Conservation (phyloP, 2,329 filamentous ascomycete species). For the Sordariomycetes sp. region DNA sequence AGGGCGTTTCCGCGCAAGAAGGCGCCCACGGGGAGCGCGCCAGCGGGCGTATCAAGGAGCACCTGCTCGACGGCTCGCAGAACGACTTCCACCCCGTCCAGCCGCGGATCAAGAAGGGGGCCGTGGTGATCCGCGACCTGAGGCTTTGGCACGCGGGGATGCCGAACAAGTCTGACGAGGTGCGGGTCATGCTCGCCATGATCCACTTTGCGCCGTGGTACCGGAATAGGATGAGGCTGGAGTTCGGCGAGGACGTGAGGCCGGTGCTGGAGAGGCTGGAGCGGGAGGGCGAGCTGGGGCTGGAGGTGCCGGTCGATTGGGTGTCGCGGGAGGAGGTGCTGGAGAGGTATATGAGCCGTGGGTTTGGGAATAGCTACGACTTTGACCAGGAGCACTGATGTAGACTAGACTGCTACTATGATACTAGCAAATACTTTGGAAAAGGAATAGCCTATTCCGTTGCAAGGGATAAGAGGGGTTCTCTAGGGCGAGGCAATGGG, state of each 20-base stretch:
- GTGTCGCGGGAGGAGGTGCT: slow-evolving; percentile 24
- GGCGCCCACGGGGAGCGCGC: slow-evolving; percentile 35
- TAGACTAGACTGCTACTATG: background rate
- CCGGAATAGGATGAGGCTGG: slow-evolving; percentile 39
- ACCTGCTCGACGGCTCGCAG: slow-evolving; percentile 22
- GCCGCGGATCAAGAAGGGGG: slow-evolving; percentile 37
- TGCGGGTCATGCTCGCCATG: slow-evolving; percentile 45
- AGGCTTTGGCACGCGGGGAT: slow-evolving; percentile 52
- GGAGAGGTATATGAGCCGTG: slow-evolving; percentile 36
- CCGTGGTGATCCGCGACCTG: slow-evolving; percentile 43
- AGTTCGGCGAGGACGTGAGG: slow-evolving; percentile 35
- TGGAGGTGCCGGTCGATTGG: slow-evolving; percentile 39
- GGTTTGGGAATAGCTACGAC: slow-evolving; percentile 49
- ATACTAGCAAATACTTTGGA: too few relatives aligned
- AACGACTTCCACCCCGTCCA: slow-evolving; percentile 29
- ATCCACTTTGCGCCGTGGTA: slow-evolving; percentile 47
- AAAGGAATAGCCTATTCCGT: too few relatives aligned
- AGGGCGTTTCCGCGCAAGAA: slow-evolving; percentile 25
- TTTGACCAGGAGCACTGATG: slow-evolving; percentile 31
- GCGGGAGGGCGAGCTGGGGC: slow-evolving; percentile 13
- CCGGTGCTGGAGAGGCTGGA: slow-evolving; percentile 22
- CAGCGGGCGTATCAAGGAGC: slow-evolving; percentile 32
- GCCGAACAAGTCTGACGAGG: slow-evolving; percentile 36
- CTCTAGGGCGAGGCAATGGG: too few relatives aligned
- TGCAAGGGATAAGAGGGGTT: too few relatives aligned